These are phyloP conservation scores for Amanita phalloides DNA, from an alignment of 768 basidiomycete genomes.

Conservation along the genomic window DNA sequence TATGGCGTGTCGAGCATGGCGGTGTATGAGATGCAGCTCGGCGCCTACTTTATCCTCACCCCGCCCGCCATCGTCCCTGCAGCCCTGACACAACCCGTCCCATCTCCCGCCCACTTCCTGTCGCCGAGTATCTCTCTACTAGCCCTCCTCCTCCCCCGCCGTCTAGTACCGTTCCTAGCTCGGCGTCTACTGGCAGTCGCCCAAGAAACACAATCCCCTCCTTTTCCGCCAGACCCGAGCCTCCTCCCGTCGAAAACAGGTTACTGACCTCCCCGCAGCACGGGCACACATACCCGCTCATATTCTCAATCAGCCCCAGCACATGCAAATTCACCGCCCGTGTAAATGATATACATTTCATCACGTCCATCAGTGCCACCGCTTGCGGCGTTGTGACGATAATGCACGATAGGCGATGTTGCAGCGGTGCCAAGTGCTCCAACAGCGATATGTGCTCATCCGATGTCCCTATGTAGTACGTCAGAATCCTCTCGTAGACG, in stretches of 20 bases:
- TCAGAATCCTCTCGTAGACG: conserved; percentile 9
- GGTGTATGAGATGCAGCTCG: background rate
- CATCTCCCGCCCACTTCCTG: conserved; percentile 65
- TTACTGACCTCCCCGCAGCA: conserved; percentile 95
- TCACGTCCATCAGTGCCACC: conserved; percentile 87
- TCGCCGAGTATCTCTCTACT: conserved; percentile 51
- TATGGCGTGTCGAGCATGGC: conserved; percentile 32
- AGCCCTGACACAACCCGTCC: conserved; percentile 34
- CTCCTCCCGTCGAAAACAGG: conserved; percentile 91
- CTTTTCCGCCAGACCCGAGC: conserved; percentile 72
- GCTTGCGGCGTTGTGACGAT: conserved; percentile 98
- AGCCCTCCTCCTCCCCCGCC: conserved; percentile 30
- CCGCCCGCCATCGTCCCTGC: background rate
- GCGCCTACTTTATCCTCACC: background rate
- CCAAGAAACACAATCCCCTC: conserved; percentile 77
- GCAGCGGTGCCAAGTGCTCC: conserved; percentile 84
- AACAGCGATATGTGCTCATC: conserved; percentile 96
- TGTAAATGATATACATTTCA: conserved; percentile 95
- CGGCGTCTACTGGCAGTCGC: conserved; percentile 86
- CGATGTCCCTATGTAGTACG: conserved; percentile 65
- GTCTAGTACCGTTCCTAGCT: conserved; percentile 82
- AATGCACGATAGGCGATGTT: conserved; percentile 67
- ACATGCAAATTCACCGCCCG: conserved; percentile 80
- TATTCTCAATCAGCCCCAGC: conserved; percentile 92
- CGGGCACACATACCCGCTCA: conserved; percentile 97